Base-by-base conservation (phyloP, 177 flowering plant genomes). In the Vitis hybrid region DNA sequence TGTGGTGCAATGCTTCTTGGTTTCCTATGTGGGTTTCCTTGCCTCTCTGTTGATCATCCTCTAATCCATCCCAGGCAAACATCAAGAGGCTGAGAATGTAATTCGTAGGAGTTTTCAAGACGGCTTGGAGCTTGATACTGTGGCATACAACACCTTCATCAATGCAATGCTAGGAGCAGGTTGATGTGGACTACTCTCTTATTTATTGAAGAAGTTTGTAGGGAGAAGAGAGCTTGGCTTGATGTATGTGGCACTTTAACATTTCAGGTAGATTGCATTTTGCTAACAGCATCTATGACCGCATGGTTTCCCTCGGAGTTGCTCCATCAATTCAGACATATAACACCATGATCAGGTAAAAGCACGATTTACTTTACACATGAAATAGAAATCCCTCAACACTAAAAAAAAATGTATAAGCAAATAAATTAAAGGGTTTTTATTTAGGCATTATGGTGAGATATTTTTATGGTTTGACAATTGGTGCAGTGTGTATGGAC, bases 301-400 rank as follows among this genome's bases (percentile, higher is more conserved):
- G 66, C 64, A 92, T 92, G 97, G 74, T 87, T 66, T 80, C 84
- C n/a, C 19, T 34, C 49, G 87, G 85, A 51, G 78, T 87, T 60
- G 60, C 78, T 72, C 88, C 94, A 69, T 87, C 97, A 68, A 87
- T 94, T 81, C 94, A 88, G 74, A 94, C 98, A 71, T 88, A 79
- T 72, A 89, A 79, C 81, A 89, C 91, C 62, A 92, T 94, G 98
- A 94, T 94, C 65, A 94, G 94, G 98, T 89, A 66, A 75, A 54
- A 6, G 15, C 45, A 61, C 50, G 32, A 51, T 71, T 58, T 56
- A 18, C 13, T 39, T 11, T 11, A 64, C 19, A 5, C 39, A 3
- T 30, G 6, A 4, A 26, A 48, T 21, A 32, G 39, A 23, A 52
- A 26, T 5, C 10, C 0, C 15, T 14, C 6, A 66, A 30, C 14